Conservation (phyloP, 208 protist species). For the Novymonas esmeraldas region DNA sequence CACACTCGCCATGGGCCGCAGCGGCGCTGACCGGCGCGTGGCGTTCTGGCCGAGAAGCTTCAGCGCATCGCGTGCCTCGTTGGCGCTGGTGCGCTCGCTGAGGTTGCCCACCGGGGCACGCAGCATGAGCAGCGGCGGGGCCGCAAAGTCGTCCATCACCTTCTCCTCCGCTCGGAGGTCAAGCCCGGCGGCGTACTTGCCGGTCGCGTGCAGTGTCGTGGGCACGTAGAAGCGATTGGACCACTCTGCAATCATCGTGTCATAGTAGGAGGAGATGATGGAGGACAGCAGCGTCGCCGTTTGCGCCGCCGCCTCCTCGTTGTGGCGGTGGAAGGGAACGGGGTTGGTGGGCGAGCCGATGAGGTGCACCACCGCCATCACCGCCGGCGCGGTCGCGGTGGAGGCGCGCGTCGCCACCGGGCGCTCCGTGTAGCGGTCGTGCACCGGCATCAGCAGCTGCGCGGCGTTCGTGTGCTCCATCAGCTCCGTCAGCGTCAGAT, state of each 20-base stretch:
- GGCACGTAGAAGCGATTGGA: constrained; percentile 86
- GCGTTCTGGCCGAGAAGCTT: constrained; percentile 64
- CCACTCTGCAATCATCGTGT: constrained; percentile 87
- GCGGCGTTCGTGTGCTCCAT: constrained; percentile 74
- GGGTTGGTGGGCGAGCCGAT: constrained; percentile 76
- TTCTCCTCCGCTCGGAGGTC: constrained; percentile 84
- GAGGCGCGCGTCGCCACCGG: constrained; percentile 3
- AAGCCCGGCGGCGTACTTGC: constrained; percentile 63
- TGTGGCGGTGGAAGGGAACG: constrained; percentile 77
- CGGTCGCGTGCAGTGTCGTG: constrained; percentile 49
- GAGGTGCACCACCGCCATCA: constrained; percentile 81
- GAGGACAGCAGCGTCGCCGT: constrained; percentile 73
- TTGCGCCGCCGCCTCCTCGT: constrained; percentile 79
- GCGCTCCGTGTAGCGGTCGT: constrained; percentile 56
- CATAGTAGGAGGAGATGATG: constrained; percentile 82
- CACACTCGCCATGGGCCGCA: constrained; percentile 54
- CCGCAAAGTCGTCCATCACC: constrained; percentile 77
- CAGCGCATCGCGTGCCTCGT: constrained; percentile 62
- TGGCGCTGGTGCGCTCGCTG: constrained; percentile 55
- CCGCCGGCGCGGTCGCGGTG: neutral
- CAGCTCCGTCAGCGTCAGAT: constrained; percentile 66
- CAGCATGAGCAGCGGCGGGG: constrained; percentile 68
- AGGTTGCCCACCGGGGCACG: constrained; percentile 38
- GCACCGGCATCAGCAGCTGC: constrained; percentile 83
- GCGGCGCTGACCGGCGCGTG: constrained; percentile 35